Conservation (phyloP, 2,329 filamentous ascomycete genomes). For the Sporothrix luriei region DNA sequence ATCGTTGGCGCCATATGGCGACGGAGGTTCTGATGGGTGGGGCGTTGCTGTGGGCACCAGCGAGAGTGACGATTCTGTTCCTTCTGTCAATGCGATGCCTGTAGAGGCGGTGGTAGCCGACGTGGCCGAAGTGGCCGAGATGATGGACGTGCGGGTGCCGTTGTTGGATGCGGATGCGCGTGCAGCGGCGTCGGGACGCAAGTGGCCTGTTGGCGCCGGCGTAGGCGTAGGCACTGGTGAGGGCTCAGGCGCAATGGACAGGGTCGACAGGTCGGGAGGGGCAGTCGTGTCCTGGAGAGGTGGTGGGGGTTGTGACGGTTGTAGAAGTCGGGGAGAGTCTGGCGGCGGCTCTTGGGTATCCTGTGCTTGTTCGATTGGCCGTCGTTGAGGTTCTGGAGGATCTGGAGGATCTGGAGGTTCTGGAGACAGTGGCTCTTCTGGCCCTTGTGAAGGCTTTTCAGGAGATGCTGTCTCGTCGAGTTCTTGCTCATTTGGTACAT, state of each 20-base stretch:
- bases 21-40: not conserved
- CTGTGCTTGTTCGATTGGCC: not conserved
- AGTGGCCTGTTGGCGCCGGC: not conserved
- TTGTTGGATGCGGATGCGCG: slow-evolving; percentile 10
- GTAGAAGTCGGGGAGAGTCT: not conserved
- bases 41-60: slow-evolving; percentile 12
- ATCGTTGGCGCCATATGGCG: not conserved
- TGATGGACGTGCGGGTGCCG: slow-evolving; percentile 1
- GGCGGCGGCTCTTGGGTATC: not conserved
- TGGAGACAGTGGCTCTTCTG: not conserved
- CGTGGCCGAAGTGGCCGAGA: slow-evolving; percentile 26
- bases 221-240: not conserved
- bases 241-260: not conserved
- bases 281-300: not conserved
- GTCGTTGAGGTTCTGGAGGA: not conserved
- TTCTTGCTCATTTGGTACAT: not conserved
- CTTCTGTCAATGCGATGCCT: slow-evolving; percentile 20
- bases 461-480: not conserved
- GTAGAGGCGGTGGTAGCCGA: slow-evolving; percentile 25
- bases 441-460: not conserved
- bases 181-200: slow-evolving; percentile 17
- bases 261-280: not conserved
- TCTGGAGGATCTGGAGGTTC: too few relatives aligned
- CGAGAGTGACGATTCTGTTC: slow-evolving; percentile 25
- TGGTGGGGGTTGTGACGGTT: not conserved